These are phyloP conservation scores for Phytophthora ohioensis DNA, from an alignment of 352 stramenopile species.

Conservation along the genomic window DNA sequence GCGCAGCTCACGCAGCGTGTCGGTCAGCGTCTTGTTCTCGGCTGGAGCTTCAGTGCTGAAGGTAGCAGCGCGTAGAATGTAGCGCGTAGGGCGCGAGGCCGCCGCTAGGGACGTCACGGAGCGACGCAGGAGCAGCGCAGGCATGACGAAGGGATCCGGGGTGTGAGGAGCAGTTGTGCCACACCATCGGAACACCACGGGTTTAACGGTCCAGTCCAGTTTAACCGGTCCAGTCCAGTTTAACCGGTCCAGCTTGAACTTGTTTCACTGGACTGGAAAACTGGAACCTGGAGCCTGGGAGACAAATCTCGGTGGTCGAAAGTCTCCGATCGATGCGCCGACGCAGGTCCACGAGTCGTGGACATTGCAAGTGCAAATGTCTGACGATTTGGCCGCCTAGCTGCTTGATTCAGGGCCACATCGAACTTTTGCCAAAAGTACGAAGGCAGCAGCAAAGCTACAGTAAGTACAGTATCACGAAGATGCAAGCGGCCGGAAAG, in stretches of 20 bases:
- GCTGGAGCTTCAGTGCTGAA: constrained; percentile 19
- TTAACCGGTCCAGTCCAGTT: constrained; percentile 21
- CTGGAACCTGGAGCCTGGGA: constrained; percentile 15
- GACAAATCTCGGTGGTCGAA: neutral
- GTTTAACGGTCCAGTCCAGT: constrained; percentile 24
- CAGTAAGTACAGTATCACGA: neutral
- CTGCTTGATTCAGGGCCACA: neutral
- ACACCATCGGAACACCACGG: constrained; percentile 27
- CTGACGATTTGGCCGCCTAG: too few relatives aligned
- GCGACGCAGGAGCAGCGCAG: constrained; percentile 35
- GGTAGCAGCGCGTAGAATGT: constrained; percentile 11
- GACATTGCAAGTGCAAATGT: too few relatives aligned
- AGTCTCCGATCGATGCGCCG: neutral
- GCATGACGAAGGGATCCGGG: constrained; percentile 1
- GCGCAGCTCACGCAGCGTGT: constrained; percentile 83
- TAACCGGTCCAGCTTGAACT: constrained; percentile 24
- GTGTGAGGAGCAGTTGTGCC: constrained; percentile 24
- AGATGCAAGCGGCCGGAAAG: neutral
- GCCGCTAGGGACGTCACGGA: constrained; percentile 24
- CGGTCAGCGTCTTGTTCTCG: constrained; percentile 47
- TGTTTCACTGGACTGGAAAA: constrained; percentile 18
- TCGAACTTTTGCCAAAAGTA: neutral
- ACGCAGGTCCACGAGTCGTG: too few relatives aligned
- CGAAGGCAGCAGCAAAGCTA: neutral
- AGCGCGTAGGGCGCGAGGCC: constrained; percentile 6